A percentile compares a stretch with the other conserved stretches of the same genome.
Conservation (phyloP, 2,329 filamentous ascomycete species). For the Colletotrichum sp. region DNA sequence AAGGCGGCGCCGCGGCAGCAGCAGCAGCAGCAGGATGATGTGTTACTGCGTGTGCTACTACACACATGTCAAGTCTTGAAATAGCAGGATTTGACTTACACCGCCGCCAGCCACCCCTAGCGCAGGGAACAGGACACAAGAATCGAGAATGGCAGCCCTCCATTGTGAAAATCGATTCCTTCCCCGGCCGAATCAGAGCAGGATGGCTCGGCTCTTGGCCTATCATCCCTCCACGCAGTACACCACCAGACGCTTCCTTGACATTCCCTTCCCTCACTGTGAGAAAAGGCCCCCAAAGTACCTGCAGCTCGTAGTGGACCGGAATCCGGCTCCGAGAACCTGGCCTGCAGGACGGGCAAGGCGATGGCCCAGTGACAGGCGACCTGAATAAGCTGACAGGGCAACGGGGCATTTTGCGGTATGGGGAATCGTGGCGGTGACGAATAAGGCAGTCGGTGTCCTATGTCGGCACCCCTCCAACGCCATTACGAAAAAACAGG, state of each 20-base stretch:
- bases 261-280: background rate
- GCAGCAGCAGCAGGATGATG: background rate
- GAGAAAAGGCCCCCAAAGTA: background rate
- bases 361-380: slow-evolving; percentile 2
- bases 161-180: background rate
- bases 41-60: background rate
- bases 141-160: background rate
- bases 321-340: slow-evolving; percentile 8
- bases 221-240: slow-evolving; percentile 1
- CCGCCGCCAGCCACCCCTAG: background rate
- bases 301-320: slow-evolving; percentile 5
- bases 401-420: background rate
- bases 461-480: background rate
- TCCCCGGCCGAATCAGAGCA: background rate
- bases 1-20: background rate
- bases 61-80: background rate
- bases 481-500: background rate
- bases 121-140: background rate
- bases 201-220: background rate
- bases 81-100: slow-evolving; percentile 3
- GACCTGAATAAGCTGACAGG: slow-evolving; percentile 18
- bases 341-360: background rate
- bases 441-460: slow-evolving; percentile 3
- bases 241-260: background rate
- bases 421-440: background rate